These are phyloP conservation scores for Arthroderma sp. DNA, from an alignment of 2,329 filamentous ascomycete species.

Conservation along the genomic window DNA sequence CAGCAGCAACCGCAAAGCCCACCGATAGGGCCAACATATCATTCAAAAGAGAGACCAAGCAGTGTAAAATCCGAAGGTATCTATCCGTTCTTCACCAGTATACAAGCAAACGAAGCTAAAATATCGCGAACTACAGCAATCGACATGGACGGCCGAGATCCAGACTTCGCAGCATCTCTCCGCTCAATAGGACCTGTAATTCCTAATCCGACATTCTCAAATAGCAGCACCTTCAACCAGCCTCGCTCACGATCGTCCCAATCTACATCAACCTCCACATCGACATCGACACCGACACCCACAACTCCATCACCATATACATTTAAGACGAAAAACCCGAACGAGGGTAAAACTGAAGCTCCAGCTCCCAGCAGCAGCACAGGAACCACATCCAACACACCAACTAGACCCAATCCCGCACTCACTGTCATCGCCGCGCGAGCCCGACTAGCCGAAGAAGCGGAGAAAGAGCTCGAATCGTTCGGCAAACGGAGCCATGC, in stretches of 20 bases:
- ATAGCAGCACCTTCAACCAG: constrained; percentile 37
- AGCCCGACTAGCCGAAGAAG: constrained; percentile 37
- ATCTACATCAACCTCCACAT: constrained; percentile 6
- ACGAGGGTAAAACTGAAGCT: constrained; percentile 18
- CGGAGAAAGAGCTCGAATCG: constrained; percentile 42
- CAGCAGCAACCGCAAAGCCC: constrained; percentile 11
- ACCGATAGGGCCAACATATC: constrained; percentile 19
- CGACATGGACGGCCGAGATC: constrained; percentile 48
- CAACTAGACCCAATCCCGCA: constrained; percentile 38
- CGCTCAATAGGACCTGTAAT: constrained; percentile 48
- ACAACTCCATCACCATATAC: constrained; percentile 12
- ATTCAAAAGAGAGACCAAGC: constrained; percentile 24
- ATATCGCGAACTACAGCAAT: constrained; percentile 30
- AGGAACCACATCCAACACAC: constrained; percentile 10
- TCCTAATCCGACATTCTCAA: constrained; percentile 43
- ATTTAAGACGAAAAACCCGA: constrained; percentile 11
- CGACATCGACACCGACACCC: constrained; percentile 17
- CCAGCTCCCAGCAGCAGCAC: constrained; percentile 21
- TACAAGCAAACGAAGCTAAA: not conserved
- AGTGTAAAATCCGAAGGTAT: constrained; percentile 23
- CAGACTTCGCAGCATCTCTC: constrained; percentile 67
- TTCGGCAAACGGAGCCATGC: constrained; percentile 27
- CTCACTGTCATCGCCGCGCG: constrained; percentile 41
- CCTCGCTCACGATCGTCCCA: not conserved
- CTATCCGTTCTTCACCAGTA: constrained; percentile 1